phyloP scores from a whole-genome alignment of 2,329 filamentous ascomycete genomes.

The Exophiala xenobiotica region DNA sequence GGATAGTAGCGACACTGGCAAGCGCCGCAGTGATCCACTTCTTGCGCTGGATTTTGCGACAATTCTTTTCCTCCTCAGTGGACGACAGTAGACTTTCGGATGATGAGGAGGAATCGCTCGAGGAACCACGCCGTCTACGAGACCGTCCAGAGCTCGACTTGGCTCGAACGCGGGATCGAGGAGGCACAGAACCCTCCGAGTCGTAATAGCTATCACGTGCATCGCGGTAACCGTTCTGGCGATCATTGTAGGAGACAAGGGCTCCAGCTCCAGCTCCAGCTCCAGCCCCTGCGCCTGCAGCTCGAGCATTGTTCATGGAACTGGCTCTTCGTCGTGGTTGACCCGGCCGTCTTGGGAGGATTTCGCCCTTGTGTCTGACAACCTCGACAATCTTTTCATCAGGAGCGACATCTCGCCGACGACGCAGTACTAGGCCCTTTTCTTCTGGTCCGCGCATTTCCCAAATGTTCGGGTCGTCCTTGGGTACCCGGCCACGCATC shows the following conservation, averaged over 20 bases:
- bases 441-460: conserved; percentile 29
- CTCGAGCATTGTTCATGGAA: conserved; percentile 23
- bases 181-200: conserved; percentile 30
- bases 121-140: conserved; percentile 18
- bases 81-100: conserved; percentile 55
- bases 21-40: conserved; percentile 66
- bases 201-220: conserved; percentile 24
- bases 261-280: conserved; percentile 27
- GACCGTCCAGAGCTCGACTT: conserved; percentile 27
- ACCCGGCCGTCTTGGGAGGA: conserved; percentile 23
- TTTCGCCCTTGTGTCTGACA: conserved; percentile 27
- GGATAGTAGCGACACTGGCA: conserved; percentile 67
- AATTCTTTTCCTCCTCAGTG: conserved; percentile 61
- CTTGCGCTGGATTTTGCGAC: conserved; percentile 66
- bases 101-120: conserved; percentile 46
- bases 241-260: conserved; percentile 14
- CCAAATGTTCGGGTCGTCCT: conserved; percentile 22
- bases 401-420: conserved; percentile 27
- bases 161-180: conserved; percentile 26
- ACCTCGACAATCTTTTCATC: conserved; percentile 33
- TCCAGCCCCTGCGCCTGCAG: conserved; percentile 14
- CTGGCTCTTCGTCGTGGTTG: conserved; percentile 22
- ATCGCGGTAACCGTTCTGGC: conserved; percentile 6
- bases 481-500: conserved; percentile 20
- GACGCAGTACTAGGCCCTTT: conserved; percentile 29